phyloP scores from a whole-genome alignment of 768 basidiomycete species.

The Clitopilus hobsonii region DNA sequence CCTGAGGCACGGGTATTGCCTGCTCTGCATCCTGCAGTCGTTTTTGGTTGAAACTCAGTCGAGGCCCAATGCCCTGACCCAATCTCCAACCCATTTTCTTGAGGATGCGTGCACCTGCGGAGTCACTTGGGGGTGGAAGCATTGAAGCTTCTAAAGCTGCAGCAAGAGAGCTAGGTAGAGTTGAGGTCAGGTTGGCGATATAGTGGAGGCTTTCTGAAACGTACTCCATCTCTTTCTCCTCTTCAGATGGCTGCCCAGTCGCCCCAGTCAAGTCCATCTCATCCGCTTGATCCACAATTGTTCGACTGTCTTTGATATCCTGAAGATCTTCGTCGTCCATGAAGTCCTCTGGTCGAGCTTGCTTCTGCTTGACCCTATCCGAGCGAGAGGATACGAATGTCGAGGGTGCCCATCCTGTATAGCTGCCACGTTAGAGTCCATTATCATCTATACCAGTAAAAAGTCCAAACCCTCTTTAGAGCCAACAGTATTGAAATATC shows the following conservation, averaged over 20 bases:
- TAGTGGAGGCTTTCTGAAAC: too few species aligned
- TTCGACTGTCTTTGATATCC: constrained; percentile 69
- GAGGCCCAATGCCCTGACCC: constrained; percentile 91
- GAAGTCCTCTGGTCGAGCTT: constrained; percentile 80
- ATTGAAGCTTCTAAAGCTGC: constrained; percentile 60
- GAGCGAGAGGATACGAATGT: constrained; percentile 88
- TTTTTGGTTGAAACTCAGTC: constrained; percentile 73
- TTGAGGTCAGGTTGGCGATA: constrained; percentile 6
- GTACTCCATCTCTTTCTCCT: constrained; percentile 49
- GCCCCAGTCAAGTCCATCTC: constrained; percentile 67
- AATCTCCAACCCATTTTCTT: constrained; percentile 95
- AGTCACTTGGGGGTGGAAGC: constrained; percentile 71
- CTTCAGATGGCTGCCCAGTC: constrained; percentile 36
- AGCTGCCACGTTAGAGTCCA: constrained; percentile 1
- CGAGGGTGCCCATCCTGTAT: constrained; percentile 89
- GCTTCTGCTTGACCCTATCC: constrained; percentile 64
- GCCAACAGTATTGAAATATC: constrained; percentile 94
- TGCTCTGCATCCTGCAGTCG: constrained; percentile 57
- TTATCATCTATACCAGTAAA: background rate
- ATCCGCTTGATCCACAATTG: constrained; percentile 75
- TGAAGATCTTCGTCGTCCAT: constrained; percentile 99
- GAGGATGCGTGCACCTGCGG: constrained; percentile 79
- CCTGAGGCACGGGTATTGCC: constrained; percentile 54
- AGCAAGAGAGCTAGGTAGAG: constrained; percentile 49
- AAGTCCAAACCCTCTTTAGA: constrained; percentile 81